Conservation (phyloP, 2,329 filamentous ascomycete species). For the Lasiodiplodia hormozganensis region DNA sequence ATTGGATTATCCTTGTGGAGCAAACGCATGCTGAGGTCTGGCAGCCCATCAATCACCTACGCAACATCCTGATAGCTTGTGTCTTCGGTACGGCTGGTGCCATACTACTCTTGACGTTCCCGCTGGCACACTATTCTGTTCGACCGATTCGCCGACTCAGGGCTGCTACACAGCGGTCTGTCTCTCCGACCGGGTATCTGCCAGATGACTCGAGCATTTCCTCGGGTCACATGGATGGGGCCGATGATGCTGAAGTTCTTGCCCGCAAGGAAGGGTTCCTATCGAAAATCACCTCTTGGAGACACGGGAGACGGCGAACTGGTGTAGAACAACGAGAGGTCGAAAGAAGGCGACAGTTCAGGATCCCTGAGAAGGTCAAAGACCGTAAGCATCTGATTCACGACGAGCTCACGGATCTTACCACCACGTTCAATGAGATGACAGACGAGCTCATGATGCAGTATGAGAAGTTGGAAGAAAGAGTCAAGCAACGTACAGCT, state of each 20-base stretch:
- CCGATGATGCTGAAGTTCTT: constrained; percentile 54
- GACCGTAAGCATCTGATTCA: constrained; percentile 77
- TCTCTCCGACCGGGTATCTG: constrained; percentile 67
- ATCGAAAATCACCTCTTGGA: constrained; percentile 44
- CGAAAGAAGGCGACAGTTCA: constrained; percentile 66
- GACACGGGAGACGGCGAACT: constrained; percentile 39
- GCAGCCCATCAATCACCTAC: constrained; percentile 74
- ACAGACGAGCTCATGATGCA: constrained; percentile 87
- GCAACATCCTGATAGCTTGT: constrained; percentile 80
- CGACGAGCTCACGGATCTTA: constrained; percentile 85
- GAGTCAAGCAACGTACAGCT: constrained; percentile 80
- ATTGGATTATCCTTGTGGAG: constrained; percentile 86
- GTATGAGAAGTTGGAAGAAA: constrained; percentile 82
- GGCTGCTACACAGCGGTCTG: constrained; percentile 75
- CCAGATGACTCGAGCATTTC: constrained; percentile 48
- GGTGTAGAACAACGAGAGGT: constrained; percentile 48
- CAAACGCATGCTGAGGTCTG: constrained; percentile 77
- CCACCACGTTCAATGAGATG: constrained; percentile 90
- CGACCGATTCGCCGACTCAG: constrained; percentile 79
- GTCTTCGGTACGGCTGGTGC: constrained; percentile 83
- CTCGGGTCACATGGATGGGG: constrained; percentile 51
- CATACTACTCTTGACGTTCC: constrained; percentile 74
- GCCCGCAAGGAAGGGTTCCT: constrained; percentile 56
- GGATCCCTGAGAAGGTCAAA: constrained; percentile 83
- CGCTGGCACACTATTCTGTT: constrained; percentile 82